These are phyloP conservation scores for Acanthamoeba polyphaga DNA, from an alignment of 208 protist species.

Conservation along the genomic window DNA sequence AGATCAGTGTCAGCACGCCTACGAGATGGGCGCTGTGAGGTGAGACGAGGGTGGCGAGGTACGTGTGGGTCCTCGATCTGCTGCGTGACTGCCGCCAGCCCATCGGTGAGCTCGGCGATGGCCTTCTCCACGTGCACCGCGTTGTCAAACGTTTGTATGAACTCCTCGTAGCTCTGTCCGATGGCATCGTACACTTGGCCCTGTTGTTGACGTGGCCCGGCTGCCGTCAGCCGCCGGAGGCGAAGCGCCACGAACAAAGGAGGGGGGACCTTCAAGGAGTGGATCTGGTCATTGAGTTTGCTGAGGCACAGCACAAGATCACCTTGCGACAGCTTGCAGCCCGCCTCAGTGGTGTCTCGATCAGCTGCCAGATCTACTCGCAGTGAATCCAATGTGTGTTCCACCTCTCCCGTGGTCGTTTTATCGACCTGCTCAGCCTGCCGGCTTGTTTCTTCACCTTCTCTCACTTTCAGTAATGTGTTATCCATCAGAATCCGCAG, in stretches of 20 bases:
- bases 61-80: constrained; percentile 56
- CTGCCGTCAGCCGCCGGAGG: not conserved
- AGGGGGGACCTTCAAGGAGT: not conserved
- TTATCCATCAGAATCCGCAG: not conserved
- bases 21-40: no score
- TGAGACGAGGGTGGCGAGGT: not conserved
- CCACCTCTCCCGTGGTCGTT: not conserved
- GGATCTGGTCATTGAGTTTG: constrained; percentile 59
- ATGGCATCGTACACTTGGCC: constrained; percentile 60
- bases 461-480: not conserved
- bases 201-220: not conserved
- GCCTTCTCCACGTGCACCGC: not conserved
- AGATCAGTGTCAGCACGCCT: no score
- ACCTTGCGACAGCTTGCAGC: constrained; percentile 9
- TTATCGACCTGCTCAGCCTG: not conserved
- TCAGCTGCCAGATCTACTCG: not conserved
- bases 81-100: not conserved
- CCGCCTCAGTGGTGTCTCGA: no score
- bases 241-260: not conserved
- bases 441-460: not conserved
- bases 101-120: not conserved
- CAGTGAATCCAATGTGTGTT: not conserved
- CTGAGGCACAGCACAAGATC: constrained; percentile 62
- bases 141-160: constrained; percentile 41
- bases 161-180: constrained; percentile 31